Percentiles rank a stretch among this genome's conserved stretches.
These are phyloP conservation scores for Mycena galopus DNA, from an alignment of 768 basidiomycete species.

Conservation along the genomic window DNA sequence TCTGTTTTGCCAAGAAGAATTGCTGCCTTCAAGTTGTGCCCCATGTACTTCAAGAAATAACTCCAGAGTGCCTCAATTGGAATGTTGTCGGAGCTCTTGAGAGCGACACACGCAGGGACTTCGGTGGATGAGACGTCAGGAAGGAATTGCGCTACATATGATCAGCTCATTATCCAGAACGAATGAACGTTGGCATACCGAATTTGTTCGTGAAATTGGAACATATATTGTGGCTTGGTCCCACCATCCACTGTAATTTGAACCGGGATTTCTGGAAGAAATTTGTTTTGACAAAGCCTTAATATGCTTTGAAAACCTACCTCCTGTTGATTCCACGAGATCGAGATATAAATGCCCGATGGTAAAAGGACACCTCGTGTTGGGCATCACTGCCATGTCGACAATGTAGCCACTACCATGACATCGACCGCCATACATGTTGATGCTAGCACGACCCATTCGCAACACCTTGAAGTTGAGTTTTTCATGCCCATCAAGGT, in stretches of 20 bases:
- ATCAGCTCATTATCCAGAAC: not conserved
- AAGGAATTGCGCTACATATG: not conserved
- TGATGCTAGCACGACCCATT: not conserved
- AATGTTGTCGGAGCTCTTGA: not conserved
- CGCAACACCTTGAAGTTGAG: not conserved
- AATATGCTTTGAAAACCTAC: not conserved
- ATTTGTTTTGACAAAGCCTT: not conserved
- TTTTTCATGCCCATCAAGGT: not conserved
- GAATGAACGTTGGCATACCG: not conserved
- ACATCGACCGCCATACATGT: not conserved
- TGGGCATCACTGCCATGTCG: not conserved
- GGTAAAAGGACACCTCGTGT: not conserved
- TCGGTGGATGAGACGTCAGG: not conserved
- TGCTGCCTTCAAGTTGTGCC: not conserved
- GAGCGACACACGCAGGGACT: not conserved
- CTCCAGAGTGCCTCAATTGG: not conserved
- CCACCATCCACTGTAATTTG: not conserved
- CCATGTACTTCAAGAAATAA: not conserved
- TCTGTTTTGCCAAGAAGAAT: not conserved
- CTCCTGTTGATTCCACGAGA: not conserved
- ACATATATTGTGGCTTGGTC: not conserved
- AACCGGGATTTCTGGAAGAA: not conserved
- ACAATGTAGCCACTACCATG: not conserved
- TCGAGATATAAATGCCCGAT: not conserved
- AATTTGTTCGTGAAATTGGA: not conserved